These are phyloP conservation scores for Neopestalotiopsis rosae DNA, from an alignment of 2,329 filamentous ascomycete species.

Conservation along the genomic window DNA sequence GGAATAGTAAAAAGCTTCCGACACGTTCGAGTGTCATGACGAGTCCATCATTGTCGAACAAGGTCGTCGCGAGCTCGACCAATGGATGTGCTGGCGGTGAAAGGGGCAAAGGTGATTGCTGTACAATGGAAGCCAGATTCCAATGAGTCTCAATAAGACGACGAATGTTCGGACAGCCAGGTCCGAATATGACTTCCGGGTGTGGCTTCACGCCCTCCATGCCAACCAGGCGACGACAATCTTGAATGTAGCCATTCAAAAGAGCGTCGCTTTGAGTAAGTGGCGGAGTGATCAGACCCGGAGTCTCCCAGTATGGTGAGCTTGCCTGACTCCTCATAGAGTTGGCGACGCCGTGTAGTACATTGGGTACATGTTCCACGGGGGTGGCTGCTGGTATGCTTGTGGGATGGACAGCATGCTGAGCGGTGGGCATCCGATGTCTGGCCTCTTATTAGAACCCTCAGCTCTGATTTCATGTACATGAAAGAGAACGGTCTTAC, in stretches of 20 bases:
- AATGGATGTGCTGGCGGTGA: conserved; percentile 32
- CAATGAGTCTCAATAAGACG: conserved; percentile 35
- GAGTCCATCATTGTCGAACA: conserved; percentile 36
- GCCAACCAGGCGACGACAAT: conserved; percentile 40
- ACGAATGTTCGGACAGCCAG: conserved; percentile 39
- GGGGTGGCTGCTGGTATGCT: conserved; percentile 37
- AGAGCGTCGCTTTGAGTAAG: conserved; percentile 40
- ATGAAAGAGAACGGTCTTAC: conserved; percentile 30
- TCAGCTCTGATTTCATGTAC: conserved; percentile 23
- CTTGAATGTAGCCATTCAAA: conserved; percentile 40
- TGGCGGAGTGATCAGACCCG: conserved; percentile 36
- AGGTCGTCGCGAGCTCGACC: conserved; percentile 34
- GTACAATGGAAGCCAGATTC: conserved; percentile 27
- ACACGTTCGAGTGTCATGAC: conserved; percentile 38
- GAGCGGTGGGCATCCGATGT: conserved; percentile 38
- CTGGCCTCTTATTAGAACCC: conserved; percentile 34
- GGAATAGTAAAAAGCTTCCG: conserved; percentile 38
- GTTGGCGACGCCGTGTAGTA: conserved; percentile 38
- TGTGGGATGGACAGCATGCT: conserved; percentile 38
- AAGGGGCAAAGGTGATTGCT: conserved; percentile 29
- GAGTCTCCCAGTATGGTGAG: conserved; percentile 36
- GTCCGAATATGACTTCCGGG: conserved; percentile 37
- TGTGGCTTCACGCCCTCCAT: conserved; percentile 26
- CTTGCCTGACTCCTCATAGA: conserved; percentile 20
- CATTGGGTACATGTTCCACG: conserved; percentile 41